Base-by-base conservation (phyloP, 164 flowering plant genomes). In the Vitis riparia region DNA sequence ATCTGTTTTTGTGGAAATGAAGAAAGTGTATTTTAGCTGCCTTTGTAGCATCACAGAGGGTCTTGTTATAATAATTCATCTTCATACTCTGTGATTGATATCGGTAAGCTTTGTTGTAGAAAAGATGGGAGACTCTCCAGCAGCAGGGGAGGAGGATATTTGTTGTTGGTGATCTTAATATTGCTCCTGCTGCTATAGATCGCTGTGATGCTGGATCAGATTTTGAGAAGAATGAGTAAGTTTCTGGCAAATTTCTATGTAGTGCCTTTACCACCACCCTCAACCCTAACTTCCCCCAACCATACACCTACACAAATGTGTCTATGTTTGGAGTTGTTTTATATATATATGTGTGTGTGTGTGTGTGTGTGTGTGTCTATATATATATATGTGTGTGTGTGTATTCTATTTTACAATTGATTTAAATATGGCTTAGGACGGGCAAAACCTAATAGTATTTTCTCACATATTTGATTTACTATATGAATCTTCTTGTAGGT, bases 111-210 rank as follows among this genome's bases (percentile, higher is more conserved):
- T 79, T 84, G 55, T 65, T 81, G 78, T 89, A 96, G 99, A 92
- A 78, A 93, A 91, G 97, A 85, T 96, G 98, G 97, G 97, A 92
- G 79, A 73, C 75, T 66, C 85, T 92, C 60, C 75, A 89, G 75
- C 76, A 53, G 64, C 73, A 80, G 60, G 93, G 94, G 73, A 87
- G 84, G 70, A 88, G 94, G 76, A 77, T 96, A 23, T 23, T 93
- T 74, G 87, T 96, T 57, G 98, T 93, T 76, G 99, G 98, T 65
- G 99, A 96, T 82, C 89, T 96, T 70, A 96, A 96, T 66, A 91
- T 96, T 83, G 94, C 98, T 62, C 99, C 98, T 69, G 66, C 80
- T 74, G 86, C 93, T 14, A 81, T 92, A 68, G 99, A 96, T 79
- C 78, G 91, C 19, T 92, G 98, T 81, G 91, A 90, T 59, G 94